Base-by-base conservation (phyloP, 345 rosid species). In the Euclidium syriacum region DNA sequence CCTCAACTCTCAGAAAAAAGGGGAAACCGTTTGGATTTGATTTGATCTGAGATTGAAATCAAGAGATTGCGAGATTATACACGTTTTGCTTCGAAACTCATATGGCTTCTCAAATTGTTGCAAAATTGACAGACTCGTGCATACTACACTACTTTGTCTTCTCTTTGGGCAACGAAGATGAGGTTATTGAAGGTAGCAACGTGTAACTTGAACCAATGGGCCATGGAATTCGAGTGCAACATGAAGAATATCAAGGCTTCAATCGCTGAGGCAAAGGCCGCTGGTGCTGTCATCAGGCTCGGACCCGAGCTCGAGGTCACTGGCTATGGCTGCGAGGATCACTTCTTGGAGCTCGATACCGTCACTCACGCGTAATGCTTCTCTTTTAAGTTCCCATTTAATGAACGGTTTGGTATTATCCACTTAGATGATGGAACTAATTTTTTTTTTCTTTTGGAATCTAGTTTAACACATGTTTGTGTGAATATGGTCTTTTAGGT, bases 301-400 rank as follows among this genome's bases (percentile, higher is more conserved):
- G 97, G 99, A 14, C 96, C 99, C 2, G 97, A 94, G 87, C 97
- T 94, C 16, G 99, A 94, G 73, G 60, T 90, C 73, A 81, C 96
- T 52, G 99, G 97, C 57, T 94, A 94, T 75, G 97, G 99, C 69
- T 90, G 97, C n/a, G 99, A 94, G 75, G 97, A 94, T 70, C 99
- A 94, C 67, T 94, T 94, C 75, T 68, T 94, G 73, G 97, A 94
- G 68, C 91, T 90, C 1, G 99, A 94, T 36, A 94, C 99, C 8
- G 47, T 85, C 74, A 48, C 80, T 64, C 99, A 90, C 35, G 78
- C 92, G 95, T 94, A 48, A 54, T 77, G 66, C 61, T 58, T 50
- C 40, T 11, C 38, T 19, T 25, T 42, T 7, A 14, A 36, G 17
- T 52, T 52, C 30, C 34, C 7, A 15, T 14, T 65, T 27, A 7